Conservation (phyloP, 2,329 filamentous ascomycete species). For the Pseudogymnoascus sp. region DNA sequence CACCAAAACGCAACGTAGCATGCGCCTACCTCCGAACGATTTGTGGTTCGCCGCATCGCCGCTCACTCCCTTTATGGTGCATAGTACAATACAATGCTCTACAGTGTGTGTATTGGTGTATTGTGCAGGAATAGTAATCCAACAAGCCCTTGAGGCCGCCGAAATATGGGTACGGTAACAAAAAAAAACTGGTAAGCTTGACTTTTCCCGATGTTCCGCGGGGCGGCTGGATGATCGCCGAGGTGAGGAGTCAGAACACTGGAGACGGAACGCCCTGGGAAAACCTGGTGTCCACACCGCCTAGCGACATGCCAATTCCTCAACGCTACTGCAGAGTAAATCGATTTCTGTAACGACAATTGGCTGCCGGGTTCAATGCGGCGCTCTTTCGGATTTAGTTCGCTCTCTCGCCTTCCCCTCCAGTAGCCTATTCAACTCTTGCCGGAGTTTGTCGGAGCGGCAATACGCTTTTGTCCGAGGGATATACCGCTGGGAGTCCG, state of each 20-base stretch:
- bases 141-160: not conserved
- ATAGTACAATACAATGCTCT: not conserved
- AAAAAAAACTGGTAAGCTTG: not conserved
- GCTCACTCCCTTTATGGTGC: not conserved
- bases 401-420: not conserved
- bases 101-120: not conserved
- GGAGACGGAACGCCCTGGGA: not conserved
- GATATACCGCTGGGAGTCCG: not conserved
- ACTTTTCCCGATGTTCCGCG: not conserved
- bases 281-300: not conserved
- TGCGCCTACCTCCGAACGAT: not conserved
- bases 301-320: not conserved
- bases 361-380: not conserved
- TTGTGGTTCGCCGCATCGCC: not conserved
- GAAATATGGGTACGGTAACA: not conserved
- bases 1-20: not conserved
- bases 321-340: not conserved
- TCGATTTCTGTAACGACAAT: not conserved
- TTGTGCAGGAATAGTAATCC: not conserved
- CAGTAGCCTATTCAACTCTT: not conserved
- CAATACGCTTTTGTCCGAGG: not conserved
- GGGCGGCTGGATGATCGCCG: not conserved
- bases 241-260: not conserved
- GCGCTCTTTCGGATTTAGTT: not conserved
- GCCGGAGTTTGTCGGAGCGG: not conserved